Base-by-base conservation (phyloP, 306 rosid genomes). In the Lupinus albus region DNA sequence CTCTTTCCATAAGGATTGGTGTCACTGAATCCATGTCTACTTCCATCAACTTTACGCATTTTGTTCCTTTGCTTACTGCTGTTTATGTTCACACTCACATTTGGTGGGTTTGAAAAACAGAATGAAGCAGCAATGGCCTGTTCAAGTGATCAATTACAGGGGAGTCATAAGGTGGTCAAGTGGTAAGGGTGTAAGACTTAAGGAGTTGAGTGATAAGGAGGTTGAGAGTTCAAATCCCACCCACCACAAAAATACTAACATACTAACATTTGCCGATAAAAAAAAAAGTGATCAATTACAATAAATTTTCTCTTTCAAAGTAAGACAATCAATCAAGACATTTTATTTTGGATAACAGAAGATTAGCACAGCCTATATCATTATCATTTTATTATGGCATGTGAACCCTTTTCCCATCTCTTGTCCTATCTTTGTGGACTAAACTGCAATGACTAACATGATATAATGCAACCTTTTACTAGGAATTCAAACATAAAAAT, bases 81-180 rank as follows among this genome's bases (percentile, higher is more conserved):
- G 78, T 86, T 88, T 64, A 92, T 70, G 81, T 88, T 86, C 64
- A 92, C 30, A 74, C 48, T 86, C 64, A 92, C 89, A 78, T 87
- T 92, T 7, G 98, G 98, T 4, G 98, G 98, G 72, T 84, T 85
- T 20, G 95, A 75, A 64, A 92, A 87, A 74, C 96, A 84, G 75
- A 92, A 92, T 0, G 98, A 92, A 45, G 78, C 78, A 10, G 89
- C 95, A 53, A 92, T 87, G 1, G 82, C 98, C 98, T 92, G 90
- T 25, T 50, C 74, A 75, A 55, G 62, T 38, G 53, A n/a, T n/a
- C n/a, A n/a, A n/a, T n/a, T n/a, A n/a, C n/a, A n/a, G n/a, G n/a
- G n/a, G n/a, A n/a, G n/a, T n/a, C n/a, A n/a, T n/a, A n/a, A n/a
- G n/a, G n/a, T n/a, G n/a, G n/a, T n/a, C n/a, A n/a, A n/a, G n/a